Evolutionary conservation across 1,284 basidiomycete species (phyloP), one percentile per base, ranked within the genome.

Genomic region (Ceratobasidium papillatum): DNA sequence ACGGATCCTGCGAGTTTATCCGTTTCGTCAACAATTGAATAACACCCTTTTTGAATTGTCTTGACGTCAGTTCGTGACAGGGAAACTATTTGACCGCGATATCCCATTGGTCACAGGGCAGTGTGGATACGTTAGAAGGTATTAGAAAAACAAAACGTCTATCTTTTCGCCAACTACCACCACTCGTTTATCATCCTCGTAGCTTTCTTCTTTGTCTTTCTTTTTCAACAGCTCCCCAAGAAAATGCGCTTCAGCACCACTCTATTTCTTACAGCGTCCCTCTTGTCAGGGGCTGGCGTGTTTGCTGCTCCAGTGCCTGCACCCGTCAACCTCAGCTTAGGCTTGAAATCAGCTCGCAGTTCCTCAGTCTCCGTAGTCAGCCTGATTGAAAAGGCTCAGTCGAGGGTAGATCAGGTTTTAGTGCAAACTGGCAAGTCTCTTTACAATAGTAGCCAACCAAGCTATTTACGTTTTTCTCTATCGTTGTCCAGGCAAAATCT

Each of bases 391-490:
- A 43, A 36, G 11, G 58, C 58, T 27, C 58, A 61, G 58, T 61
- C 58, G 5, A 61, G 58, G 22, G 41, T 61, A 36, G 38, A 43
- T 36, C 36, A 61, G 56, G 56, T 58, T 61, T 43, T 61, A 3
- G 34, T 25, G 41, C 58, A 43, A 43, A 17, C 32, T 43, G 25
- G 58, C 41, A 22, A 11, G 58, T 43, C 38, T 25, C n/a, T 30
- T 34, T 61, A 34, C 36, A 41, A 19, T 0, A 32, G 19, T 36
- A 34, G 4, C 25, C 19, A 17, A 38, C 9, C 3, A n/a, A 58
- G 11, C 14, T 1, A 30, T 9, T n/a, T 8, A 54, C 22, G 8
- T 30, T 30, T 30, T 19, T 47, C 3, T 22, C 38, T n/a, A n/a
- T n/a, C n/a, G n/a, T 36, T 8, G 49, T 36, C 47, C 19, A 68